A percentile compares a stretch with the other conserved stretches of the same genome.
Conservation (phyloP, 2,329 filamentous ascomycete species). For the Aspergillus sp. region DNA sequence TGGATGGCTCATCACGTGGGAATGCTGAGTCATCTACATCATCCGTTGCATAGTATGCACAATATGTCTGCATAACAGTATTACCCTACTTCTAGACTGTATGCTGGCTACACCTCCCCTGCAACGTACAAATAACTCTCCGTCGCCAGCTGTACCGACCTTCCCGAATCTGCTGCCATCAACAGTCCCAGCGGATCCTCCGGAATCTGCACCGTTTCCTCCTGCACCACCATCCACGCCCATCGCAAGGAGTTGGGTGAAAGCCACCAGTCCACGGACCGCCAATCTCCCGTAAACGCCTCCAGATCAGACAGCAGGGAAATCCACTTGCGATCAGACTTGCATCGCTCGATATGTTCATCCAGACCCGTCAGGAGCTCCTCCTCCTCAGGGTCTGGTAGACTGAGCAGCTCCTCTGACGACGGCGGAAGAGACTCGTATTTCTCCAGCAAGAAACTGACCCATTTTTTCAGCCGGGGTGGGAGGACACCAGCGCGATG, state of each 20-base stretch:
- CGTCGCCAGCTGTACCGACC: slow-evolving; percentile 25
- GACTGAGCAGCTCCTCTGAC: slow-evolving; percentile 27
- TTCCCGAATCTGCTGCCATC: slow-evolving; percentile 9
- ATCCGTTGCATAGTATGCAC: slow-evolving; percentile 1
- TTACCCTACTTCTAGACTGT: background rate
- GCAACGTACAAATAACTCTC: slow-evolving; percentile 38
- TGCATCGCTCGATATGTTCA: slow-evolving; percentile 19
- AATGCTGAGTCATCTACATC: slow-evolving; percentile 17
- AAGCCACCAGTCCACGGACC: slow-evolving; percentile 33
- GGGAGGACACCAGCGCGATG: slow-evolving; percentile 23
- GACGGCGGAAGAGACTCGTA: slow-evolving; percentile 25
- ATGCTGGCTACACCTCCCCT: slow-evolving; percentile 11
- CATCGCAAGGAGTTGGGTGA: slow-evolving; percentile 40
- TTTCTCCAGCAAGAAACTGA: slow-evolving; percentile 32
- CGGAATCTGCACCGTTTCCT: slow-evolving; percentile 36
- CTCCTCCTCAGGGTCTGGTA: slow-evolving; percentile 29
- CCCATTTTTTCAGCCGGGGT: slow-evolving; percentile 35
- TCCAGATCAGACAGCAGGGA: slow-evolving; percentile 13
- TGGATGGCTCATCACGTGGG: slow-evolving; percentile 24
- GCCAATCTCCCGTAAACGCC: slow-evolving; percentile 18
- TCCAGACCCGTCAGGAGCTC: slow-evolving; percentile 20
- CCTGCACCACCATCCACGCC: slow-evolving; percentile 41
- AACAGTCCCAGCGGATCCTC: slow-evolving; percentile 34
- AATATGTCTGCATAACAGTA: slow-evolving; percentile 1
- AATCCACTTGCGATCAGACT: slow-evolving; percentile 3